A percentile compares a stretch with the other conserved stretches of the same genome.
Evolutionary conservation across 1,284 basidiomycete genomes (phyloP).

Genomic region (Sporisorium iseilematis-ciliati): DNA sequence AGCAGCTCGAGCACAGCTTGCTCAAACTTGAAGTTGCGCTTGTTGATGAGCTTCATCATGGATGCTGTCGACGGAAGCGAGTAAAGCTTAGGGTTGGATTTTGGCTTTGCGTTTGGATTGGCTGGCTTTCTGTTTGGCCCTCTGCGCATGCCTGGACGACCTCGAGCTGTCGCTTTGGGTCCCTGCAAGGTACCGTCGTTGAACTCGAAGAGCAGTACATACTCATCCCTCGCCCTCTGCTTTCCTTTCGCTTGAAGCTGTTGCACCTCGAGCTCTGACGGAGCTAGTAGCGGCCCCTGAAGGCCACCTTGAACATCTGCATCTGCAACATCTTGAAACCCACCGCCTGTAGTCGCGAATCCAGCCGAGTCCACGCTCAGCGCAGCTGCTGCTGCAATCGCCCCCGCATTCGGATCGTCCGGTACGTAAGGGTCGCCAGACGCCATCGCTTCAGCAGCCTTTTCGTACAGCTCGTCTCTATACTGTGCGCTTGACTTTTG

Average conservation of each 20-base stretch:
- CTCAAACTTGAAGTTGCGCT: slow-evolving; percentile 66
- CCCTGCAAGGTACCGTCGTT: slow-evolving; percentile 71
- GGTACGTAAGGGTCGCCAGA: slow-evolving; percentile 26
- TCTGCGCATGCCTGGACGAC: slow-evolving; percentile 50
- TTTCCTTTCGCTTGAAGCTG: slow-evolving; percentile 41
- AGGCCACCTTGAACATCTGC: slow-evolving; percentile 22
- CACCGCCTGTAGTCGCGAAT: slow-evolving; percentile 42
- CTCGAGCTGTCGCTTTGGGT: slow-evolving; percentile 69
- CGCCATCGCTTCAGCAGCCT: slow-evolving; percentile 35
- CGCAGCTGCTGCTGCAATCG: slow-evolving; percentile 8
- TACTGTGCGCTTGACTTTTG: slow-evolving; percentile 25
- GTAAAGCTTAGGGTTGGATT: slow-evolving; percentile 44
- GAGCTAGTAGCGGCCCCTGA: slow-evolving; percentile 29
- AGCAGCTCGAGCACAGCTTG: slow-evolving; percentile 65
- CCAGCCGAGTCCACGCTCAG: slow-evolving; percentile 36
- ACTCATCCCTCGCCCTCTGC: slow-evolving; percentile 57
- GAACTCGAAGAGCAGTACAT: slow-evolving; percentile 70
- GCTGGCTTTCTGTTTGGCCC: slow-evolving; percentile 37
- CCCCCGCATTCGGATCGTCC: slow-evolving; percentile 18
- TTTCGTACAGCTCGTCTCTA: slow-evolving; percentile 53
- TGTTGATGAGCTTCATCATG: slow-evolving; percentile 66
- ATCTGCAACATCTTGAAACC: slow-evolving; percentile 49
- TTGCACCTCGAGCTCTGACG: slow-evolving; percentile 43
- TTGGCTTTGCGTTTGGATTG: slow-evolving; percentile 21
- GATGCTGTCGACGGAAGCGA: slow-evolving; percentile 52